phyloP scores from a whole-genome alignment of 2,329 filamentous ascomycete genomes.

The Volutella citrinella region DNA sequence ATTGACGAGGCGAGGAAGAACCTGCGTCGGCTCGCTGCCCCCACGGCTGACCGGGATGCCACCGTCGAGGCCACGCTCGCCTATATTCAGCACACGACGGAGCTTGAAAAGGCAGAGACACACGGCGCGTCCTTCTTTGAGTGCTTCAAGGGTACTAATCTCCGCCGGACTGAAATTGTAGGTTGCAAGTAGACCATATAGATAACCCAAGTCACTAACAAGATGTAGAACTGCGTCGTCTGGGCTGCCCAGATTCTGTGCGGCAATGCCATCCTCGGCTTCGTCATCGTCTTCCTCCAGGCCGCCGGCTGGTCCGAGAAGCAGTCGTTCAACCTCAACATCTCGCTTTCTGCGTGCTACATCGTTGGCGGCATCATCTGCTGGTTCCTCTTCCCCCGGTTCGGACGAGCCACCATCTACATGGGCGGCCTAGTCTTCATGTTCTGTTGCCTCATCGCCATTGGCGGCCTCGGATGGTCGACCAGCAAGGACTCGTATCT shows the following conservation, averaged over 20 bases:
- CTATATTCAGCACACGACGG: slow-evolving; percentile 16
- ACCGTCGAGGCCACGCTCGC: slow-evolving; percentile 21
- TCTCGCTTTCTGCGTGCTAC: slow-evolving; percentile 38
- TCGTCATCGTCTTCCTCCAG: slow-evolving; percentile 36
- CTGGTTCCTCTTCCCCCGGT: slow-evolving; percentile 37
- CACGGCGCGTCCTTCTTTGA: slow-evolving; percentile 36
- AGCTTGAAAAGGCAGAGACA: slow-evolving; percentile 35
- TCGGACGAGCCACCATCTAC: slow-evolving; percentile 40
- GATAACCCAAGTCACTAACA: slow-evolving; percentile 1
- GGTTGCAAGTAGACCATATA: neutral
- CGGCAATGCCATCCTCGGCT: slow-evolving; percentile 33
- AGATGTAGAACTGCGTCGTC: slow-evolving; percentile 33
- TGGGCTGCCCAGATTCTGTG: slow-evolving; percentile 38
- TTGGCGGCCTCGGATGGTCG: slow-evolving; percentile 12
- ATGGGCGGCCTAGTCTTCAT: slow-evolving; percentile 37
- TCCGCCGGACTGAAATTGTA: slow-evolving; percentile 37
- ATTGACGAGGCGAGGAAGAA: slow-evolving; percentile 22
- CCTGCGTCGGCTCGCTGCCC: slow-evolving; percentile 21
- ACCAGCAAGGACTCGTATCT: slow-evolving; percentile 6
- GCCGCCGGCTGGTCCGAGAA: slow-evolving; percentile 34
- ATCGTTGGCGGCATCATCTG: slow-evolving; percentile 37
- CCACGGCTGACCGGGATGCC: slow-evolving; percentile 18
- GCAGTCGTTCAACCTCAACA: slow-evolving; percentile 37
- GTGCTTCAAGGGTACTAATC: slow-evolving; percentile 42
- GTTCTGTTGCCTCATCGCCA: slow-evolving; percentile 32